Percentiles rank a stretch among this genome's conserved stretches.
Evolutionary conservation across 345 rosid genomes (phyloP).

Genomic region (Euphorbia tirucalli): DNA sequence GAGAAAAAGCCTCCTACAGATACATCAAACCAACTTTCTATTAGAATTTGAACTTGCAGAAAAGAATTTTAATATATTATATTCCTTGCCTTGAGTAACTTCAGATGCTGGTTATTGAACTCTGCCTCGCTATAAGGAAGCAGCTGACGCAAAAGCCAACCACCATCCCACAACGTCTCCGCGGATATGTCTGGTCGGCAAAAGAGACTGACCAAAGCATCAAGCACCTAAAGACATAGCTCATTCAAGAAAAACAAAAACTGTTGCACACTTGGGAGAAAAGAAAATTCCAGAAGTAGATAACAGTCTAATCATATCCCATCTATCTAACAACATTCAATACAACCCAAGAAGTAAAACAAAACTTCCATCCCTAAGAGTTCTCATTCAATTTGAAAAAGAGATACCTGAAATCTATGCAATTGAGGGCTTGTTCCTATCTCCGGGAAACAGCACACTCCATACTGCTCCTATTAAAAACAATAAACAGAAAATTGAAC

Average conservation of each 20-base stretch:
- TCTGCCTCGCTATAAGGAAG: constrained; percentile 88
- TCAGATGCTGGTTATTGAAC: constrained; percentile 73
- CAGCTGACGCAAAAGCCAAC: constrained; percentile 96
- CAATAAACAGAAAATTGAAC: constrained; percentile 1
- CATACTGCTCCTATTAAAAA: constrained; percentile 65
- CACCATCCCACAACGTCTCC: constrained; percentile 94
- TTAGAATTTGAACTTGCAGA: neutral
- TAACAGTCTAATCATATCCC: neutral
- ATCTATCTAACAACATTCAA: neutral
- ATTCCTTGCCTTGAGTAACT: constrained; percentile 56
- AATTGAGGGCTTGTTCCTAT: constrained; percentile 52
- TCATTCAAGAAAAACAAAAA: neutral
- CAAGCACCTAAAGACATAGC: constrained; percentile 58
- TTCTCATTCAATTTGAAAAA: neutral
- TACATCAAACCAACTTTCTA: neutral
- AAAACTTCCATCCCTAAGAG: neutral
- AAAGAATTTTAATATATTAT: neutral
- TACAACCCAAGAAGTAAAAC: neutral
- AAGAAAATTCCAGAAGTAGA: neutral
- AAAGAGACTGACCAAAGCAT: constrained; percentile 80
- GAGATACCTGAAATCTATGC: constrained; percentile 78
- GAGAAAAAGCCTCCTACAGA: neutral
- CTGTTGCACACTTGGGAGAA: neutral
- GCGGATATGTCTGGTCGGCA: constrained; percentile 84
- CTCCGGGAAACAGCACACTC: constrained; percentile 44